Conservation (phyloP, 768 basidiomycete genomes). For the Roridomyces roridus region DNA sequence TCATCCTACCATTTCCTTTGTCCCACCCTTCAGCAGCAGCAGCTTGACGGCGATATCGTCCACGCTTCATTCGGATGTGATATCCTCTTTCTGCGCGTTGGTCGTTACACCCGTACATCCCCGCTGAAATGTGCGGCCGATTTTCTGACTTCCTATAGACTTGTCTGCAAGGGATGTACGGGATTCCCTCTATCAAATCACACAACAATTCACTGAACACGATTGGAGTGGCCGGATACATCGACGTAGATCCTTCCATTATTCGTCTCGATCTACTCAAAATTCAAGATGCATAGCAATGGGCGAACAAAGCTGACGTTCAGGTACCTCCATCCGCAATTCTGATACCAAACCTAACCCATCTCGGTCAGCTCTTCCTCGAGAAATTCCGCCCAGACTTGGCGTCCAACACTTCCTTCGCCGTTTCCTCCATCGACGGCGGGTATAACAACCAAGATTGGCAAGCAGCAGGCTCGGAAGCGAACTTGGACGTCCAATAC, state of each 20-base stretch:
- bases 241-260: constrained; percentile 4
- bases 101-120: too few relatives aligned
- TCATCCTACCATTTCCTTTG: constrained; percentile 39
- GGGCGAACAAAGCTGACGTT: constrained; percentile 35
- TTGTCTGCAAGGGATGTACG: constrained; percentile 12
- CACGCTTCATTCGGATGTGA: not conserved
- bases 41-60: constrained; percentile 4
- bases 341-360: too few relatives aligned
- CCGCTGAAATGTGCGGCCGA: too few relatives aligned
- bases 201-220: constrained; percentile 26
- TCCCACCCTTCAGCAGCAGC: too few relatives aligned
- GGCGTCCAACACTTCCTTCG: too few relatives aligned
- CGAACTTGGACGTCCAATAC: constrained; percentile 53
- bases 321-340: constrained; percentile 11
- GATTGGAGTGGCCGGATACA: constrained; percentile 39
- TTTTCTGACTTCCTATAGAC: constrained; percentile 4
- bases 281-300: constrained; percentile 21
- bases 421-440: too few relatives aligned
- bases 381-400: too few relatives aligned
- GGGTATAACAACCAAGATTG: too few relatives aligned
- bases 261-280: not conserved
- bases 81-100: not conserved
- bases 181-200: constrained; percentile 8
- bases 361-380: too few relatives aligned
- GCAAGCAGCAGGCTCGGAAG: too few relatives aligned